These are phyloP conservation scores for Aspergillus fijiensis DNA, from an alignment of 2,329 filamentous ascomycete genomes.

Conservation along the genomic window DNA sequence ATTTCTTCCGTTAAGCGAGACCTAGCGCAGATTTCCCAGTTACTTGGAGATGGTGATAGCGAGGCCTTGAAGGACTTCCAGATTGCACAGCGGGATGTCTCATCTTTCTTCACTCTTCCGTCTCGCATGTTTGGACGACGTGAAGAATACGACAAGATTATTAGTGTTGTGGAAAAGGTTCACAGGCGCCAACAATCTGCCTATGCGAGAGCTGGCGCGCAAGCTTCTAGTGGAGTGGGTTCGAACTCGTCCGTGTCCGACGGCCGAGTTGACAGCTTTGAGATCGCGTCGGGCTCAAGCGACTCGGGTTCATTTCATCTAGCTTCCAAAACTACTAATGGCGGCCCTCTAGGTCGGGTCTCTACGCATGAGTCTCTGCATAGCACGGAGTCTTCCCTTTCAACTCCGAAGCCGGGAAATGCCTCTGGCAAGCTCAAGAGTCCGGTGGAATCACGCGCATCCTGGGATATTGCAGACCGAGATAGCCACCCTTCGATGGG, in stretches of 20 bases:
- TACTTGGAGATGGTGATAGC: conserved; percentile 73
- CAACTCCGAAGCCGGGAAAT: conserved; percentile 30
- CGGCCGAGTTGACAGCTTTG: conserved; percentile 48
- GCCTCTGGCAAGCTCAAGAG: conserved; percentile 34
- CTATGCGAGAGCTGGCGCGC: conserved; percentile 31
- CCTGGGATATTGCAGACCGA: conserved; percentile 38
- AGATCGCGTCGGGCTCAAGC: conserved; percentile 55
- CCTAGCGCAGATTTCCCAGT: conserved; percentile 68
- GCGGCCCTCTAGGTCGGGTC: conserved; percentile 29
- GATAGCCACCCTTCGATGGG: conserved; percentile 37
- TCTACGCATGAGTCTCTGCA: conserved; percentile 37
- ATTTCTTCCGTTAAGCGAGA: conserved; percentile 83
- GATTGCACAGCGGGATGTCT: conserved; percentile 81
- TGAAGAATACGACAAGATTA: conserved; percentile 67
- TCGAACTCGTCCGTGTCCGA: conserved; percentile 56
- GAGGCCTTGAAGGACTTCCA: conserved; percentile 69
- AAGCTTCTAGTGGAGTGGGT: conserved; percentile 46
- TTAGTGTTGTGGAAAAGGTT: conserved; percentile 74
- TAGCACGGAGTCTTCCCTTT: conserved; percentile 36
- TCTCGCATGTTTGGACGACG: conserved; percentile 76
- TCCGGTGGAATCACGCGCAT: conserved; percentile 38
- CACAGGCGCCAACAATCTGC: conserved; percentile 60
- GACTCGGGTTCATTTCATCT: conserved; percentile 51
- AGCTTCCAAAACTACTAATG: conserved; percentile 40
- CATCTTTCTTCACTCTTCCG: conserved; percentile 87